phyloP scores from a whole-genome alignment of 345 rosid genomes.

The Citrus trifoliata region DNA sequence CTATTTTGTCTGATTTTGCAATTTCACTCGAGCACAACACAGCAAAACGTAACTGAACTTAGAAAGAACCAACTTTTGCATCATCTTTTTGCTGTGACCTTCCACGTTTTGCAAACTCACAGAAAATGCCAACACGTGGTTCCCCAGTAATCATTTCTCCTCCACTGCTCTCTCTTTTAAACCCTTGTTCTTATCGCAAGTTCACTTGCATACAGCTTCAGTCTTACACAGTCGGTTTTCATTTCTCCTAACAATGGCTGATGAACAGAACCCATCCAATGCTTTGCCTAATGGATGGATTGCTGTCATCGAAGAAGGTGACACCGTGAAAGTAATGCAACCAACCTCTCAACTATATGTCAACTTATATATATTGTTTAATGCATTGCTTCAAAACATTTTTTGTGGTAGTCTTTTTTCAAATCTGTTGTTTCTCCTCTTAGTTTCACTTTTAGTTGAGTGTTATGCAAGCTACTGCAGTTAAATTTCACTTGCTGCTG shows the following conservation, averaged over 20 bases:
- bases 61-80: not conserved
- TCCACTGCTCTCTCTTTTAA: not conserved
- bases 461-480: not conserved
- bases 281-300: not conserved
- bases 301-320: not conserved
- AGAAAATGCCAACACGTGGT: not conserved
- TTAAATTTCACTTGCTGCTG: not conserved
- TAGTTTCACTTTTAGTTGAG: not conserved
- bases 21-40: not conserved
- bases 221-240: not conserved
- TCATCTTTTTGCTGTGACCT: not conserved
- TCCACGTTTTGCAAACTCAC: not conserved
- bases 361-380: not conserved
- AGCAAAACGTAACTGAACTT: constrained; percentile 2
- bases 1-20: constrained; percentile 4
- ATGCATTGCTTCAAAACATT: not conserved
- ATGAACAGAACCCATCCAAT: not conserved
- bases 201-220: not conserved
- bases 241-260: not conserved
- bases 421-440: not conserved
- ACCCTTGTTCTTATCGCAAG: not conserved
- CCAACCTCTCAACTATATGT: not conserved
- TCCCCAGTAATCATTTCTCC: not conserved
- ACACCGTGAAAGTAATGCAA: not conserved
- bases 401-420: not conserved